phyloP scores from a whole-genome alignment of 2,329 filamentous ascomycete species.

The Knufia petricola region DNA sequence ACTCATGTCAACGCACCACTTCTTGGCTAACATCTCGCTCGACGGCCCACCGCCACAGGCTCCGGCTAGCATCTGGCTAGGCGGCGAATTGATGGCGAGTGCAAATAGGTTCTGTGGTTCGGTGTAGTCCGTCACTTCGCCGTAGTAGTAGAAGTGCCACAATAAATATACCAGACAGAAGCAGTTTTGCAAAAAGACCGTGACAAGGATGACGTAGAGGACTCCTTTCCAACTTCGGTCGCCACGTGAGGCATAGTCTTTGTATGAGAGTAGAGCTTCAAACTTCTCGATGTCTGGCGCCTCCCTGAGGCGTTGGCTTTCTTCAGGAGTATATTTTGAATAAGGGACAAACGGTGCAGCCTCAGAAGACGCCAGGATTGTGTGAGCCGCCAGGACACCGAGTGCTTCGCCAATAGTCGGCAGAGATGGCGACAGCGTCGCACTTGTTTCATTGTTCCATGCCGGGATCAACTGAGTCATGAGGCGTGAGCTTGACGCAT shows the following conservation, averaged over 20 bases:
- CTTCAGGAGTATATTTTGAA: constrained; percentile 41
- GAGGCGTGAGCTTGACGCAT: constrained; percentile 51
- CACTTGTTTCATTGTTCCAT: constrained; percentile 25
- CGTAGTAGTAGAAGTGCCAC: constrained; percentile 34
- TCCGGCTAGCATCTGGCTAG: constrained; percentile 42
- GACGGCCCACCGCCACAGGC: constrained; percentile 48
- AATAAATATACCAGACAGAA: constrained; percentile 57
- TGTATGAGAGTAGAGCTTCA: constrained; percentile 52
- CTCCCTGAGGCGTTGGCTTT: constrained; percentile 27
- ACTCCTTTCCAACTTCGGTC: constrained; percentile 50
- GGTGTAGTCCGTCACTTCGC: constrained; percentile 66
- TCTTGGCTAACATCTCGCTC: constrained; percentile 39
- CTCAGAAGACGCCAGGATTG: constrained; percentile 51
- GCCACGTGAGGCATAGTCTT: constrained; percentile 63
- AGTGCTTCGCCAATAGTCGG: constrained; percentile 67
- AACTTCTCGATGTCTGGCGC: constrained; percentile 49
- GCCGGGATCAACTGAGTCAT: constrained; percentile 46
- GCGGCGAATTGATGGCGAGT: constrained; percentile 57
- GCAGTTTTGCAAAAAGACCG: constrained; percentile 59
- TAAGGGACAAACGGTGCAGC: constrained; percentile 52
- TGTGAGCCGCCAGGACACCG: constrained; percentile 59
- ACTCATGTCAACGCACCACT: constrained; percentile 36
- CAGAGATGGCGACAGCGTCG: constrained; percentile 34
- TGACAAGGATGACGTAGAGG: constrained; percentile 57
- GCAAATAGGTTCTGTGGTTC: constrained; percentile 68